Percentiles rank a stretch among this genome's conserved stretches.
phyloP scores from a whole-genome alignment of 1,284 basidiomycete species.

The Apiotrichum mycotoxinovorans region DNA sequence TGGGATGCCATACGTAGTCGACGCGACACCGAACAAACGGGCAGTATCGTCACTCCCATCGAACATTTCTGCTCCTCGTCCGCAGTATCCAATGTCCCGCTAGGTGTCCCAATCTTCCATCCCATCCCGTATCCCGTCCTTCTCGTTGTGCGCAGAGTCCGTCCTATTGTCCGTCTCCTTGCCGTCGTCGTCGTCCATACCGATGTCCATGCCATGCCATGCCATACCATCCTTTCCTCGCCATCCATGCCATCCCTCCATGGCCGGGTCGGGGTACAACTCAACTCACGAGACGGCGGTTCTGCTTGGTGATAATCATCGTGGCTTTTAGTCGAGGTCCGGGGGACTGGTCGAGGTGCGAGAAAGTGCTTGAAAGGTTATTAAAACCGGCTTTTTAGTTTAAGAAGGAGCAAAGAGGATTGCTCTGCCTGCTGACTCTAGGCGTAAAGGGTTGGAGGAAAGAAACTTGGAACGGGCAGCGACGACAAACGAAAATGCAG shows the following conservation, averaged over 20 bases:
- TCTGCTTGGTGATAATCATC: slow-evolving; percentile 49
- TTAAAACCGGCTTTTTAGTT: neutral
- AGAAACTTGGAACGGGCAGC: neutral
- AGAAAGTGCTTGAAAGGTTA: slow-evolving; percentile 17
- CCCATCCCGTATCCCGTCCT: neutral
- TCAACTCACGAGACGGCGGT: slow-evolving; percentile 47
- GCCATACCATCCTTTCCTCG: neutral
- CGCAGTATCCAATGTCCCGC: slow-evolving; percentile 8
- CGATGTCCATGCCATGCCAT: neutral
- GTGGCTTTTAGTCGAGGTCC: slow-evolving; percentile 21
- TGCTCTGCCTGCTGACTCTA: slow-evolving; percentile 24
- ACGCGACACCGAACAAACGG: too few species aligned
- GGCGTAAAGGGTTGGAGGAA: slow-evolving; percentile 12
- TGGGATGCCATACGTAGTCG: too few species aligned
- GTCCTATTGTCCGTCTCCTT: neutral
- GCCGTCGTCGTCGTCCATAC: neutral
- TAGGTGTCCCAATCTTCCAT: too few species aligned
- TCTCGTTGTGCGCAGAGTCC: too few species aligned
- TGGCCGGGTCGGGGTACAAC: slow-evolving; percentile 6
- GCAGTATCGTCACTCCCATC: too few species aligned
- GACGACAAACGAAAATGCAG: neutral
- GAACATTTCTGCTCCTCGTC: too few species aligned
- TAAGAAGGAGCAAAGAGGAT: slow-evolving; percentile 20
- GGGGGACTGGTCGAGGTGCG: slow-evolving; percentile 22
- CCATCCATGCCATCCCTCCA: neutral